A percentile compares a stretch with the other conserved stretches of the same genome.
phyloP scores from a whole-genome alignment of 306 rosid genomes.

The Sesbania bispinosa region DNA sequence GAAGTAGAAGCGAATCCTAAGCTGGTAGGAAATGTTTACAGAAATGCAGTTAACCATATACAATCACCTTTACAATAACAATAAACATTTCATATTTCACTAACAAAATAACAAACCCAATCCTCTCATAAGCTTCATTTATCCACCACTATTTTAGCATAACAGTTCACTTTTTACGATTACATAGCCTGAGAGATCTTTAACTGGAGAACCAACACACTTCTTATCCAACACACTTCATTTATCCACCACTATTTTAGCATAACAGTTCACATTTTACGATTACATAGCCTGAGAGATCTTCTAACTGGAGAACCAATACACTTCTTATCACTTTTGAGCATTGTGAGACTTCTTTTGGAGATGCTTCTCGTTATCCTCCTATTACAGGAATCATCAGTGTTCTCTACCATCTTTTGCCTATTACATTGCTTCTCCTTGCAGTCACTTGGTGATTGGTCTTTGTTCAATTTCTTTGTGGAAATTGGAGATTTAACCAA shows the following conservation, averaged over 20 bases:
- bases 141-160: too few relatives aligned
- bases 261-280: neutral
- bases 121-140: too few relatives aligned
- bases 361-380: constrained; percentile 32
- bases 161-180: neutral
- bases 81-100: too few relatives aligned
- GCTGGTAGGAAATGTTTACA: too few relatives aligned
- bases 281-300: constrained; percentile 17
- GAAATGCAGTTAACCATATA: too few relatives aligned
- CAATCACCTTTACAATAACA: too few relatives aligned
- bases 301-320: constrained; percentile 27
- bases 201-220: constrained; percentile 13
- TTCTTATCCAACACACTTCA: neutral
- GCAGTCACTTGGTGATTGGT: neutral
- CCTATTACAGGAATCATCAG: neutral
- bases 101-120: too few relatives aligned
- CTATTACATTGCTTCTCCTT: neutral
- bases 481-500: neutral
- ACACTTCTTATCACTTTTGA: neutral
- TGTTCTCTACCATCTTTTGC: constrained; percentile 9
- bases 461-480: neutral
- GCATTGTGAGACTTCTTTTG: neutral
- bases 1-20: too few relatives aligned
- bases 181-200: constrained; percentile 25
- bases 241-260: too few relatives aligned